Conservation (phyloP, 805 yeast species). For the Candida ovalis region DNA sequence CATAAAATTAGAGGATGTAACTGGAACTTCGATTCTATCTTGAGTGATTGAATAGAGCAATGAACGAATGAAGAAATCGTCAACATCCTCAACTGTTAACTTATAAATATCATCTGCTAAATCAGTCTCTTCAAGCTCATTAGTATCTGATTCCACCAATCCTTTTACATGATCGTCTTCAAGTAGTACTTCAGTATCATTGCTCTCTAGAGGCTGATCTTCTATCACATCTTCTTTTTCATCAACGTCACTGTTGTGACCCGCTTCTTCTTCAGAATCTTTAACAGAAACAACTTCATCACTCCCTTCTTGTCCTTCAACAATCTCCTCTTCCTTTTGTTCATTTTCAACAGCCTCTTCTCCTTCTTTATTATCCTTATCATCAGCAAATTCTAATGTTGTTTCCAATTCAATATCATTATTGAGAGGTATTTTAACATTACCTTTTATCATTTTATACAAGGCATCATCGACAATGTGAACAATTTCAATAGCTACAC, state of each 20-base stretch:
- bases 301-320: slow-evolving; percentile 9
- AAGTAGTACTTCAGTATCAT: slow-evolving; percentile 2
- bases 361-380: background rate
- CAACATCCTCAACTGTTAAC: slow-evolving; percentile 62
- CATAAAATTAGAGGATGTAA: slow-evolving; percentile 71
- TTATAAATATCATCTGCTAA: slow-evolving; percentile 35
- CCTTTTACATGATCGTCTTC: slow-evolving; percentile 3
- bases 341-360: slow-evolving; percentile 6
- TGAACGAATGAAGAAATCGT: slow-evolving; percentile 69
- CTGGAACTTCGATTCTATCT: slow-evolving; percentile 57
- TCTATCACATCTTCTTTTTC: background rate
- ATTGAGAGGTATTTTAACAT: slow-evolving; percentile 40
- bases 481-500: slow-evolving; percentile 73
- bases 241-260: background rate
- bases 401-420: slow-evolving; percentile 21
- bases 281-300: background rate
- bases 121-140: background rate
- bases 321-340: slow-evolving; percentile 19
- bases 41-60: slow-evolving; percentile 64
- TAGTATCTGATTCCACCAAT: background rate
- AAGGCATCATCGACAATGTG: slow-evolving; percentile 70
- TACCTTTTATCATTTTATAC: slow-evolving; percentile 47
- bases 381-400: background rate
- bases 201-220: background rate
- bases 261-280: background rate